Evolutionary conservation across 352 stramenopile genomes (phyloP).

Genomic region (Pythium rishiriense): DNA sequence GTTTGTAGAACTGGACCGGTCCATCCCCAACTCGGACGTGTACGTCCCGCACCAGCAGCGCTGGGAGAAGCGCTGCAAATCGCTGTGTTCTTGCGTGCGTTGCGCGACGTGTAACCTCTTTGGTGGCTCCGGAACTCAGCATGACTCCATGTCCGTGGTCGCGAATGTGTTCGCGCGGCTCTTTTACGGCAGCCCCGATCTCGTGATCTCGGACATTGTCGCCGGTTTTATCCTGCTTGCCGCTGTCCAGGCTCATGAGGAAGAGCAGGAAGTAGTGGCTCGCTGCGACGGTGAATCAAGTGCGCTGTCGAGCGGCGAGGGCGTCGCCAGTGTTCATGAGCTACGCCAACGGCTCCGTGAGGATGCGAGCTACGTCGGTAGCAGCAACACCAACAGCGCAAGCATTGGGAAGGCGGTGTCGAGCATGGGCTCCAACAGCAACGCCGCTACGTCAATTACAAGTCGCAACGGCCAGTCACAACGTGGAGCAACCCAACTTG

Average conservation of each 20-base stretch:
- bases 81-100: constrained; percentile 78
- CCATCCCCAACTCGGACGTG: constrained; percentile 72
- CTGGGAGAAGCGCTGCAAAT: constrained; percentile 76
- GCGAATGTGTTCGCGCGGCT: constrained; percentile 82
- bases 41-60: constrained; percentile 78
- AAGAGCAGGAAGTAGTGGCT: constrained; percentile 31
- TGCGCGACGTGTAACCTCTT: constrained; percentile 89
- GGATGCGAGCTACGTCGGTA: constrained; percentile 23
- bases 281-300: constrained; percentile 17
- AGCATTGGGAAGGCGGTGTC: not conserved
- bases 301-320: constrained; percentile 15
- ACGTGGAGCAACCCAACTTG: not conserved
- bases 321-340: constrained; percentile 48
- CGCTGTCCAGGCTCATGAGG: constrained; percentile 80
- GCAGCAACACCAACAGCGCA: constrained; percentile 14
- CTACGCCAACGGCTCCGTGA: constrained; percentile 44
- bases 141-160: constrained; percentile 88
- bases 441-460: too few species aligned
- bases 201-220: constrained; percentile 88
- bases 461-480: too few species aligned
- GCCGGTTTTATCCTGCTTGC: constrained; percentile 81
- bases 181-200: constrained; percentile 85
- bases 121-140: constrained; percentile 75
- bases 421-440: not conserved
- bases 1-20: constrained; percentile 48